A percentile compares a stretch with the other conserved stretches of the same genome.
These are phyloP conservation scores for Annulohypoxylon truncatum DNA, from an alignment of 2,329 filamentous ascomycete species.

Conservation along the genomic window DNA sequence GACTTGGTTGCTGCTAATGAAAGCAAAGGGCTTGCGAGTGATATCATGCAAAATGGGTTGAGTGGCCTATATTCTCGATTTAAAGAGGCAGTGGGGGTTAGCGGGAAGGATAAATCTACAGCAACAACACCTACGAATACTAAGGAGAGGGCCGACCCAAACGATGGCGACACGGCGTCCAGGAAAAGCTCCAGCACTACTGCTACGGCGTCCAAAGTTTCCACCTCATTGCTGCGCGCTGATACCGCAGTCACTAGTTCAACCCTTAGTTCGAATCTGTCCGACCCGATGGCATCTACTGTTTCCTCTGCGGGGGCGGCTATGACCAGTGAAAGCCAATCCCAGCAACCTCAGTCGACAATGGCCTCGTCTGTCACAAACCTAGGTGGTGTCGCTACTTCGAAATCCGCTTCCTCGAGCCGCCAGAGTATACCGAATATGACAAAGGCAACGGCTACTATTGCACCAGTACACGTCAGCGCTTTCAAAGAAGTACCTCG, in stretches of 20 bases:
- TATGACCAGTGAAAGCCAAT: conserved; percentile 55
- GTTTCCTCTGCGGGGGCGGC: conserved; percentile 54
- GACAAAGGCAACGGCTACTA: conserved; percentile 55
- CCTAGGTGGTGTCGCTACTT: conserved; percentile 51
- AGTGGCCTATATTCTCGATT: conserved; percentile 90
- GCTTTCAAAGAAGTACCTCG: conserved; percentile 61
- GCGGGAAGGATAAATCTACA: conserved; percentile 57
- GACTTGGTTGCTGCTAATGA: conserved; percentile 69
- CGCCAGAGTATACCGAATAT: conserved; percentile 50
- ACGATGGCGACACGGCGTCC: conserved; percentile 57
- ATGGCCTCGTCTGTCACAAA: conserved; percentile 63
- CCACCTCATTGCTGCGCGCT: conserved; percentile 56
- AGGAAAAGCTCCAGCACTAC: conserved; percentile 57
- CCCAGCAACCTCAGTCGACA: conserved; percentile 56
- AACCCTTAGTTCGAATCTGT: conserved; percentile 51
- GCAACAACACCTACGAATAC: conserved; percentile 8
- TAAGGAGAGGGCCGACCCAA: conserved; percentile 49
- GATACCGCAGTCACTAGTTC: conserved; percentile 54
- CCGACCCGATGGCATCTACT: conserved; percentile 50
- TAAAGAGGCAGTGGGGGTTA: conserved; percentile 81
- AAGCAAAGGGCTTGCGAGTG: conserved; percentile 75
- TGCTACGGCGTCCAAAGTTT: conserved; percentile 56
- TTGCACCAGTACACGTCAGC: conserved; percentile 62
- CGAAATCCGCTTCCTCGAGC: conserved; percentile 57
- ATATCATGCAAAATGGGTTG: conserved; percentile 84